A percentile compares a stretch with the other conserved stretches of the same genome.
phyloP scores from a whole-genome alignment of 2,329 filamentous ascomycete species.

The Canariomyces notabilis region DNA sequence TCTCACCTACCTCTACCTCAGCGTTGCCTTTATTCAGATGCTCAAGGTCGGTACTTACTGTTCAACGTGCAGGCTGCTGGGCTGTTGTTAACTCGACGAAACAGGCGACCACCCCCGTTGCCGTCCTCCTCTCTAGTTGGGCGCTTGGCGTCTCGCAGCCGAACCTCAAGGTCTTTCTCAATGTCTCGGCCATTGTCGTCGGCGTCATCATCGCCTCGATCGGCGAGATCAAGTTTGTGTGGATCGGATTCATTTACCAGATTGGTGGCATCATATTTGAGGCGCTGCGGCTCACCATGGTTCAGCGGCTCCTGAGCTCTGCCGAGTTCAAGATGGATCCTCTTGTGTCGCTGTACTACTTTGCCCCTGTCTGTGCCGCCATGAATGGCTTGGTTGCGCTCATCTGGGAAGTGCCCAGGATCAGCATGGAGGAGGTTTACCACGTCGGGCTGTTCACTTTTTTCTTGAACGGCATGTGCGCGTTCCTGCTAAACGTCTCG shows the following conservation, averaged over 20 bases:
- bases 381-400: constrained; percentile 75
- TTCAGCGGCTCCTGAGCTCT: constrained; percentile 74
- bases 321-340: constrained; percentile 91
- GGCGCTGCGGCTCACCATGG: constrained; percentile 77
- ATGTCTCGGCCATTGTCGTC: constrained; percentile 90
- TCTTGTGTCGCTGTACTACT: constrained; percentile 84
- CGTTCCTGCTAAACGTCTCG: constrained; percentile 78
- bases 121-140: constrained; percentile 87
- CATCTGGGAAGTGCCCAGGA: constrained; percentile 65
- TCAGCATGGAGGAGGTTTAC: constrained; percentile 66
- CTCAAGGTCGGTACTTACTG: constrained; percentile 66
- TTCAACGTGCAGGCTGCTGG: background rate
- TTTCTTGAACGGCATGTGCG: constrained; percentile 69
- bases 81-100: constrained; percentile 6
- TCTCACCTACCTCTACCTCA: constrained; percentile 90
- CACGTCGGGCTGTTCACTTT: constrained; percentile 68
- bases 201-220: constrained; percentile 93
- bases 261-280: constrained; percentile 74
- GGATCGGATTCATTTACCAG: constrained; percentile 75
- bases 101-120: constrained; percentile 88
- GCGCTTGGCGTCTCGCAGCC: constrained; percentile 75
- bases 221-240: constrained; percentile 90
- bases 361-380: constrained; percentile 74
- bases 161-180: constrained; percentile 81
- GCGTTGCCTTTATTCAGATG: constrained; percentile 98